phyloP scores from a whole-genome alignment of 1,139 yeast species.

The Suhomyces bolitotheri region DNA sequence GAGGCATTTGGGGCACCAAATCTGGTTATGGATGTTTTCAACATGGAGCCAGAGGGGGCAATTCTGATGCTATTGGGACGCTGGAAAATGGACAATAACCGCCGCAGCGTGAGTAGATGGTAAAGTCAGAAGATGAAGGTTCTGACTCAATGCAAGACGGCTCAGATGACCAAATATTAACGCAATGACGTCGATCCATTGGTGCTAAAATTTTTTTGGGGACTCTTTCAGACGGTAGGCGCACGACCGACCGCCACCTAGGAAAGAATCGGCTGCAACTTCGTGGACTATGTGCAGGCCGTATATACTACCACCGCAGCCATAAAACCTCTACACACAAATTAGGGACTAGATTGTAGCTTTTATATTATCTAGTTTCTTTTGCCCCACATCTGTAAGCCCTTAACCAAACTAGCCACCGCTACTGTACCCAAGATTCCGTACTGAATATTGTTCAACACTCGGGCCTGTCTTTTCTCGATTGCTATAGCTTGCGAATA shows the following conservation, averaged over 20 bases:
- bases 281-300: no score
- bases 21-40: conserved; percentile 14
- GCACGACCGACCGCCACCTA: conserved; percentile 7
- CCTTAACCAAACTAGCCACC: conserved; percentile 16
- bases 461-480: conserved; percentile 50
- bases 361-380: background rate
- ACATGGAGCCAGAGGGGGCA: conserved; percentile 9
- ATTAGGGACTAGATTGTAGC: background rate
- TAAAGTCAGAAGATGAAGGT: no score
- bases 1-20: conserved; percentile 1
- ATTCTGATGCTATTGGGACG: conserved; percentile 1
- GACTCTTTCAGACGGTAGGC: conserved; percentile 1
- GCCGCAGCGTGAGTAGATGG: no score
- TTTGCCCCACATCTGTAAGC: conserved; percentile 8
- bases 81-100: conserved; percentile 1
- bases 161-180: no score
- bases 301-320: no score
- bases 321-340: no score
- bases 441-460: conserved; percentile 34
- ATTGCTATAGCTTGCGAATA: conserved; percentile 70
- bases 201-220: conserved; percentile 7
- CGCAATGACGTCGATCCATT: no score
- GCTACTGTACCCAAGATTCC: conserved; percentile 20
- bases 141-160: no score
- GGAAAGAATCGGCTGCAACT: no score